Evolutionary conservation across 768 basidiomycete genomes (phyloP), one percentile per base, ranked within the genome.

Genomic region (Sarcodon sp.): DNA sequence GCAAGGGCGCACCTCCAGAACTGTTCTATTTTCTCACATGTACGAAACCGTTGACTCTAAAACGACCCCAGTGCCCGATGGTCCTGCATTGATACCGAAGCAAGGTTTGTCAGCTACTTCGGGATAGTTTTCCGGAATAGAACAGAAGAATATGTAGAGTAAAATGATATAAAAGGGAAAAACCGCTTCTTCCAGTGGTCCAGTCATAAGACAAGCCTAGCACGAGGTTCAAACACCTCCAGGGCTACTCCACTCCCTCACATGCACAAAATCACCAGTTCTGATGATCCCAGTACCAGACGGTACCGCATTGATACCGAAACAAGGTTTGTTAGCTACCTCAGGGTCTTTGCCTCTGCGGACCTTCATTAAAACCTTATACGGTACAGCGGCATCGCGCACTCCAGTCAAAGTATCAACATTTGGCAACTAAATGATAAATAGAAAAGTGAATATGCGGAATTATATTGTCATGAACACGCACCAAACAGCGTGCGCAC

Each of bases 281-380:
- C 57, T 66, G 27, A 83, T 64, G 16, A 68, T 63, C 0, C 86
- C 85, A 34, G 55, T 59, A 1, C 61, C 71, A 4, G 59, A 59
- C 9, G 77, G 69, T 15, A 80, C 70, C 0, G 68, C 82, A 56
- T 87, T 83, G 55, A 74, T 75, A 3, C 84, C 85, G 34, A 88
- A 67, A 55, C 81, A 87, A 1, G 84, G 69, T 53, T 69, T 71
- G 63, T 66, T 62, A 50, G 68, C 68, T 1, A 66, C 54, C 16
- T 50, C 57, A 0, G 74, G 72, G 58, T 83, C 76, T 45, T 81
- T 47, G 13, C 79, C 77, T 32, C 61, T 74, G 35, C 85, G 75
- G 60, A 83, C 80, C 66, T 82, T 85, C 75, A 79, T 79, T 8
- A 87, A 57, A 6, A 79, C 73, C 62, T 88, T 86, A 64, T 68